phyloP scores from a whole-genome alignment of 306 rosid species.

The Carpinus viminea region DNA sequence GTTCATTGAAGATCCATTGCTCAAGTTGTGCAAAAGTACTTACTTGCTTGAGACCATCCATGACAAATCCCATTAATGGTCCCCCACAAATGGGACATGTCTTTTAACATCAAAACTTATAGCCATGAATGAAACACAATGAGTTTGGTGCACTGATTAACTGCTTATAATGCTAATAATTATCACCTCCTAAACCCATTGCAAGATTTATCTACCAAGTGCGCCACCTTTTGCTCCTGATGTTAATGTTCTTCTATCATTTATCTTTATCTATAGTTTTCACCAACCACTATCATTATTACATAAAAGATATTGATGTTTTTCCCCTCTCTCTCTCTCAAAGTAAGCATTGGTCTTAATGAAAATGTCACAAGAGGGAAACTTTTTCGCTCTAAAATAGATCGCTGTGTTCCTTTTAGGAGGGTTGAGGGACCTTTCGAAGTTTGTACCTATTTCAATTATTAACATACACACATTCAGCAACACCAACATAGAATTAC shows the following conservation, averaged over 20 bases:
- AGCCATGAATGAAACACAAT: not conserved
- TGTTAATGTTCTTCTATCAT: not conserved
- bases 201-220: not conserved
- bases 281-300: too few species aligned
- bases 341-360: too few species aligned
- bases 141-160: not conserved
- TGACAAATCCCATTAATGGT: not conserved
- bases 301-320: too few species aligned
- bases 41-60: constrained; percentile 1
- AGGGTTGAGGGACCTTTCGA: too few species aligned
- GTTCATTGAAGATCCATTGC: constrained; percentile 7
- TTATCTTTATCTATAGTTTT: not conserved
- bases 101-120: not conserved
- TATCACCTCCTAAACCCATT: not conserved
- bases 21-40: constrained; percentile 14
- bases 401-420: too few species aligned
- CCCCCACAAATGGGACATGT: not conserved
- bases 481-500: too few species aligned
- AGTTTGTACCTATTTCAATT: too few species aligned
- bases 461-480: too few species aligned
- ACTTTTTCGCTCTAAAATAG: too few species aligned
- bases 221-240: not conserved
- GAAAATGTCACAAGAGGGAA: too few species aligned
- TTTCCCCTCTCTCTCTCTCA: too few species aligned
- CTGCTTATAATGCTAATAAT: not conserved